Evolutionary conservation across 352 stramenopile species (phyloP).

Genomic region (Phytophthora citricola): DNA sequence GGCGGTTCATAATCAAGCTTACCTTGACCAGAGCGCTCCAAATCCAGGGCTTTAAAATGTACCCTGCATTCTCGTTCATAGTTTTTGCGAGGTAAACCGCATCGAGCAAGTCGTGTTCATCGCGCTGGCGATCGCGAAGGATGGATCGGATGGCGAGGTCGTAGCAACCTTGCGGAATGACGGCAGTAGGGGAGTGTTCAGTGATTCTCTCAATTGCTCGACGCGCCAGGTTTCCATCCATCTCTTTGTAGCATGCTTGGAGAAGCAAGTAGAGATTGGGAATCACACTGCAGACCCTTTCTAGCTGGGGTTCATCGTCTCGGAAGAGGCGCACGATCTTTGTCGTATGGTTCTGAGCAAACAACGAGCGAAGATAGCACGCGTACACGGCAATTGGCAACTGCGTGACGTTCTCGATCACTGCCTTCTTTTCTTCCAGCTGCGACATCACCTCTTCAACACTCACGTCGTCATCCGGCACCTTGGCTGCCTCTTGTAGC

Average conservation of each 20-base stretch:
- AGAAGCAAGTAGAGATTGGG: constrained; percentile 41
- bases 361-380: constrained; percentile 40
- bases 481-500: constrained; percentile 24
- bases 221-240: constrained; percentile 38
- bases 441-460: neutral
- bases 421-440: neutral
- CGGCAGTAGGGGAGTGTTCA: constrained; percentile 22
- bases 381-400: constrained; percentile 28
- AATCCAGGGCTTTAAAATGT: constrained; percentile 45
- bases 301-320: constrained; percentile 26
- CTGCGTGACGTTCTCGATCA: constrained; percentile 24
- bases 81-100: constrained; percentile 43
- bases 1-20: constrained; percentile 44
- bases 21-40: constrained; percentile 59
- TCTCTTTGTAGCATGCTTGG: constrained; percentile 38
- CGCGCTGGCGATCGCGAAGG: constrained; percentile 33
- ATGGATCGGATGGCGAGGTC: constrained; percentile 46
- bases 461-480: neutral
- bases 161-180: constrained; percentile 45
- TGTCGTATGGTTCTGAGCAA: constrained; percentile 29
- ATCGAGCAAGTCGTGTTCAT: constrained; percentile 38
- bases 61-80: constrained; percentile 48
- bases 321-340: constrained; percentile 45
- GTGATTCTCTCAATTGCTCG: constrained; percentile 42
- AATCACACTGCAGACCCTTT: constrained; percentile 34